Evolutionary conservation across 169 alveolate genomes (phyloP).

Genomic region (Eimeria maxima): DNA sequence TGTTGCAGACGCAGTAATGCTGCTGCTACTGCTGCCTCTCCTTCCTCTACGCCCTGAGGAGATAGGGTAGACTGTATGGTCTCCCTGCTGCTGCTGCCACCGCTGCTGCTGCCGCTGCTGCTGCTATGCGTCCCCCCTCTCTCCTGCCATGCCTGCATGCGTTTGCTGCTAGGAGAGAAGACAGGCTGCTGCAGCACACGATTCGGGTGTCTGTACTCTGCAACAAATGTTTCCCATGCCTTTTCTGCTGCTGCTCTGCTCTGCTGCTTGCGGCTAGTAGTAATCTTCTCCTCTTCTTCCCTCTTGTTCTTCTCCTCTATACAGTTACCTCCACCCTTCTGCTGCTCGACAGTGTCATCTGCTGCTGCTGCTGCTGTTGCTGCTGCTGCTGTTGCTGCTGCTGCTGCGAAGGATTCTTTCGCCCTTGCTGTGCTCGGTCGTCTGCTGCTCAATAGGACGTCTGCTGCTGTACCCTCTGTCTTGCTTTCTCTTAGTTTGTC

Average conservation of each 20-base stretch:
- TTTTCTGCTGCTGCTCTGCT: constrained; percentile 24
- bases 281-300: too few species aligned
- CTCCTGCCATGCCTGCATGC: background rate
- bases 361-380: background rate
- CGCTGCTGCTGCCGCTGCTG: background rate
- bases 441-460: background rate
- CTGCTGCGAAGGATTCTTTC: background rate
- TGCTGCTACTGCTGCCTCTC: background rate
- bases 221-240: constrained; percentile 41
- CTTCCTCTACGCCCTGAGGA: background rate
- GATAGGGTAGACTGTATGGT: background rate
- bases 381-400: background rate
- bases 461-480: background rate
- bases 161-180: background rate
- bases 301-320: background rate
- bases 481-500: background rate
- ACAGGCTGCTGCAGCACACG: background rate
- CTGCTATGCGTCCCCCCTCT: background rate
- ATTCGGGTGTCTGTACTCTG: background rate
- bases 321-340: background rate
- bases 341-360: background rate
- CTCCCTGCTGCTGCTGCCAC: background rate
- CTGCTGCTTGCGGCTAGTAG: background rate
- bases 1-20: background rate
- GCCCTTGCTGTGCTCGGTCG: background rate